These are phyloP conservation scores for Suhomyces anneliseae DNA, from an alignment of 1,139 yeast species.

Conservation along the genomic window DNA sequence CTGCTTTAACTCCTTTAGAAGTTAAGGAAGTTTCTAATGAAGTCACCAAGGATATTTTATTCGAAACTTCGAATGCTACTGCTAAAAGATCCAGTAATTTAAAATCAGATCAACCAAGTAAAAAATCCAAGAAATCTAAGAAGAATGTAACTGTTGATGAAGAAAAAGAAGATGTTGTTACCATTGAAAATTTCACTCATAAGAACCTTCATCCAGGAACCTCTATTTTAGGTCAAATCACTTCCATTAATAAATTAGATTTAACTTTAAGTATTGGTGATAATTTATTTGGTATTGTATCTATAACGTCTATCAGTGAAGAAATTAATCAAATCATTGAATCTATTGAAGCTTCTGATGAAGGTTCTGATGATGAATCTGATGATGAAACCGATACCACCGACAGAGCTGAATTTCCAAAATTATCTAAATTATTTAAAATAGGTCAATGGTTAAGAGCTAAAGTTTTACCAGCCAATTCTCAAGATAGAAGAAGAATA, in stretches of 20 bases:
- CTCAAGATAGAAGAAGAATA: slow-evolving; percentile 52
- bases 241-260: slow-evolving; percentile 60
- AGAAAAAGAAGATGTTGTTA: slow-evolving; percentile 30
- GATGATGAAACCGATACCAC: slow-evolving; percentile 36
- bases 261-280: slow-evolving; percentile 77
- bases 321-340: slow-evolving; percentile 60
- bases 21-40: slow-evolving; percentile 91
- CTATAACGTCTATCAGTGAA: slow-evolving; percentile 73
- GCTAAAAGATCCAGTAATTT: slow-evolving; percentile 29
- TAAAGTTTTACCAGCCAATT: slow-evolving; percentile 48
- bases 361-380: slow-evolving; percentile 45
- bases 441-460: slow-evolving; percentile 90
- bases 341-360: slow-evolving; percentile 45
- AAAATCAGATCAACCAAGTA: slow-evolving; percentile 25
- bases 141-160: slow-evolving; percentile 29
- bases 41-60: slow-evolving; percentile 83
- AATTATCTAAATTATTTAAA: slow-evolving; percentile 52
- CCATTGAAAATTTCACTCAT: slow-evolving; percentile 62
- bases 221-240: slow-evolving; percentile 72
- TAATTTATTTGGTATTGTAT: slow-evolving; percentile 75
- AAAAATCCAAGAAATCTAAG: slow-evolving; percentile 29
- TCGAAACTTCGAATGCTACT: slow-evolving; percentile 46
- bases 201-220: slow-evolving; percentile 70
- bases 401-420: slow-evolving; percentile 49
- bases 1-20: slow-evolving; percentile 84